Percentiles rank a stretch among this genome's conserved stretches.
Conservation (phyloP, 2,329 filamentous ascomycete genomes). For the Byssothecium circinans region DNA sequence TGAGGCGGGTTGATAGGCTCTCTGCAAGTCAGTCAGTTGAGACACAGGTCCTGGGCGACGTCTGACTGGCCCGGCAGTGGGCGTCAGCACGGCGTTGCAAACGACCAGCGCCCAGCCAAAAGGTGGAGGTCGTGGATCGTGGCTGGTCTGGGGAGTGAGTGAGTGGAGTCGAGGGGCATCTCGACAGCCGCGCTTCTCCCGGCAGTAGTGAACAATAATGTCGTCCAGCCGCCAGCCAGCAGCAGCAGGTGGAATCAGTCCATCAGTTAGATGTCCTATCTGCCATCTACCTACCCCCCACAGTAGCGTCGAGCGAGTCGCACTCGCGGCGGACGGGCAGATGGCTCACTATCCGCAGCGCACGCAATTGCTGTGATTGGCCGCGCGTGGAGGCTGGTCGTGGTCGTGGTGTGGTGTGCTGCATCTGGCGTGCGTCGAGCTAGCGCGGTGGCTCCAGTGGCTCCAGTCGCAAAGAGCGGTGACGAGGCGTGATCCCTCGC, state of each 20-base stretch:
- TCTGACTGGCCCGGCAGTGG: constrained; percentile 25
- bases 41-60: constrained; percentile 2
- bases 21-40: constrained; percentile 5
- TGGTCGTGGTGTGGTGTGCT: no score
- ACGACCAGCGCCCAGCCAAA: background rate
- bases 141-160: constrained; percentile 3
- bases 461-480: no score
- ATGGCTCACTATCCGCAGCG: constrained; percentile 5
- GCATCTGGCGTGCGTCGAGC: no score
- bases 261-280: no score
- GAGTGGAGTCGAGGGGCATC: background rate
- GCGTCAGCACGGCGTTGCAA: constrained; percentile 12
- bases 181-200: background rate
- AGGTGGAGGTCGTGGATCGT: no score
- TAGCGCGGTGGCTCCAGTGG: no score
- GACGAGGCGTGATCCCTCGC: no score
- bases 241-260: no score
- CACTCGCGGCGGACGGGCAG: constrained; percentile 9
- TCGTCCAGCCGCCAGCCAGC: background rate
- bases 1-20: constrained; percentile 21
- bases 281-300: no score
- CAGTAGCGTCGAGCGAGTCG: constrained; percentile 6
- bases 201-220: no score
- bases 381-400: background rate
- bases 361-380: background rate